A percentile compares a stretch with the other conserved stretches of the same genome.
phyloP scores from a whole-genome alignment of 306 rosid genomes.

The Vigna unguiculata region DNA sequence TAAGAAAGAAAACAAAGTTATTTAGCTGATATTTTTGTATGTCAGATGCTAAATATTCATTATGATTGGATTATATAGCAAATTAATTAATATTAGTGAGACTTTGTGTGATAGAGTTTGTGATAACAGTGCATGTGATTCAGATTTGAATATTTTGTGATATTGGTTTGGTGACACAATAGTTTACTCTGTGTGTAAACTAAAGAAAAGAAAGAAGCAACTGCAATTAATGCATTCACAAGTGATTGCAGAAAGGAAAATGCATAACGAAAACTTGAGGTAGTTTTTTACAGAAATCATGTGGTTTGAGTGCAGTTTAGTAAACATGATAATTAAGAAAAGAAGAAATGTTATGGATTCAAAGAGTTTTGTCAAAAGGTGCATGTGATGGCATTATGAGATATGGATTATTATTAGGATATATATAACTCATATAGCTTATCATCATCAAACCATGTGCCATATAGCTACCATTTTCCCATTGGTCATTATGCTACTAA shows the following conservation, averaged over 20 bases:
- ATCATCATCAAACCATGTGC: slow-evolving; percentile 53
- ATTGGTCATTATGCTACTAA: slow-evolving; percentile 21
- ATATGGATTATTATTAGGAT: slow-evolving; percentile 24
- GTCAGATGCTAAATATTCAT: slow-evolving; percentile 24
- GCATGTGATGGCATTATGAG: slow-evolving; percentile 51
- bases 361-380: slow-evolving; percentile 42
- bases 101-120: background rate
- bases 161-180: background rate
- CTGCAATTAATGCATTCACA: slow-evolving; percentile 18
- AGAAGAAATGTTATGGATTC: background rate
- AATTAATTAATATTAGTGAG: background rate
- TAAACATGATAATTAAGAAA: slow-evolving; percentile 20
- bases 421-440: slow-evolving; percentile 23
- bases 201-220: background rate
- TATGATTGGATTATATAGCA: slow-evolving; percentile 13
- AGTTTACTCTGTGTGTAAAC: background rate
- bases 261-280: slow-evolving; percentile 1
- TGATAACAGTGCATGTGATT: slow-evolving; percentile 24
- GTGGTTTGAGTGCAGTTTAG: slow-evolving; percentile 2
- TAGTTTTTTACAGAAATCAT: slow-evolving; percentile 22
- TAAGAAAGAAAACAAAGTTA: background rate
- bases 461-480: slow-evolving; percentile 25
- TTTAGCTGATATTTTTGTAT: slow-evolving; percentile 17
- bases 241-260: slow-evolving; percentile 30
- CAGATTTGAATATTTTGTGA: slow-evolving; percentile 13